These are phyloP conservation scores for Petunia secreta DNA, from an alignment of 257 asterid genomes.

Conservation along the genomic window DNA sequence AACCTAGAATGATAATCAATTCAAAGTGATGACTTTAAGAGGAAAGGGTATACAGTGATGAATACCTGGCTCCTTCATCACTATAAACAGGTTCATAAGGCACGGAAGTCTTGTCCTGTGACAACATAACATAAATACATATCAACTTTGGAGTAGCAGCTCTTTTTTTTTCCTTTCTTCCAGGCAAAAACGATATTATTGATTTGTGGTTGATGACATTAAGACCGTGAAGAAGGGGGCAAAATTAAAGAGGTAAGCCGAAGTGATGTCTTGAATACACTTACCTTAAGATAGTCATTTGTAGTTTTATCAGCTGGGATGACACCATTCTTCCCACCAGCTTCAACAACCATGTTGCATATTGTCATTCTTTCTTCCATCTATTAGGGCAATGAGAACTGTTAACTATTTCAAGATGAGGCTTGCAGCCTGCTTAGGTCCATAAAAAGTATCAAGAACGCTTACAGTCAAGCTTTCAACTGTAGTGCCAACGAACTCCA, in stretches of 20 bases:
- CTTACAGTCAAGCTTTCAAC: slow-evolving; percentile 90
- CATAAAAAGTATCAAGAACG: neutral
- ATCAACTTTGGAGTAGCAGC: slow-evolving; percentile 1
- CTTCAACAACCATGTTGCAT: slow-evolving; percentile 98
- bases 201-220: neutral
- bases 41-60: neutral
- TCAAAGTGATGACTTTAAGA: neutral
- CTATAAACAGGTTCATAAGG: slow-evolving; percentile 85
- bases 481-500: slow-evolving; percentile 92
- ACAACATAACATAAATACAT: slow-evolving; percentile 9
- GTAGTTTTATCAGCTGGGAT: slow-evolving; percentile 93
- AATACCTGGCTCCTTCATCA: slow-evolving; percentile 88
- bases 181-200: neutral
- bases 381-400: slow-evolving; percentile 38
- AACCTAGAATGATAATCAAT: neutral
- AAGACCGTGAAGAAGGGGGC: neutral
- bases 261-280: slow-evolving; percentile 20
- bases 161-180: neutral
- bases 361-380: slow-evolving; percentile 99
- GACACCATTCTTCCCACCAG: slow-evolving; percentile 38
- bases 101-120: slow-evolving; percentile 80
- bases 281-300: slow-evolving; percentile 81
- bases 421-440: neutral
- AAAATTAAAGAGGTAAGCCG: neutral
- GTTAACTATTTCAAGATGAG: neutral